Conservation (phyloP, 768 basidiomycete species). For the Pisolithus tinctorius region DNA sequence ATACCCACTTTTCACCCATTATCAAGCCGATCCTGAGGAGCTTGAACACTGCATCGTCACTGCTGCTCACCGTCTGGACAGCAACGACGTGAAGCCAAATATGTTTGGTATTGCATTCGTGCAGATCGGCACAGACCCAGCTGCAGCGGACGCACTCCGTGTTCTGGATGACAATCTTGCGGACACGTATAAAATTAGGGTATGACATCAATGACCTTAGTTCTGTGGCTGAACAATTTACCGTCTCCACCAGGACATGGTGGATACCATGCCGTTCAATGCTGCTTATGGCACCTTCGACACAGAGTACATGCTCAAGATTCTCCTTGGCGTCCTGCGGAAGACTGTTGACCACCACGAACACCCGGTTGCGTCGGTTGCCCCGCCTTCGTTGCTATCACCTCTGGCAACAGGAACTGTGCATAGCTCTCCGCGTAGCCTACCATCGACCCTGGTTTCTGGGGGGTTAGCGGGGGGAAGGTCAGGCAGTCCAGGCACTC, state of each 20-base stretch:
- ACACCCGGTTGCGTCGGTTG: not conserved
- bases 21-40: slow-evolving; percentile 21
- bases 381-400: slow-evolving; percentile 7
- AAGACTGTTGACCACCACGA: slow-evolving; percentile 10
- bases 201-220: not conserved
- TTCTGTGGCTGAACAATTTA: not conserved
- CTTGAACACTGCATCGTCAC: slow-evolving; percentile 27
- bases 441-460: too few relatives aligned
- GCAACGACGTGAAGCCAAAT: slow-evolving; percentile 25
- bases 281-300: slow-evolving; percentile 24
- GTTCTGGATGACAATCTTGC: slow-evolving; percentile 34
- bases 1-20: not conserved
- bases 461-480: too few relatives aligned
- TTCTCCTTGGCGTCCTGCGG: slow-evolving; percentile 23
- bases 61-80: slow-evolving; percentile 34
- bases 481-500: too few relatives aligned
- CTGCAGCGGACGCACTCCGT: slow-evolving; percentile 33
- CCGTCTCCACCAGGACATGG: slow-evolving; percentile 31
- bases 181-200: slow-evolving; percentile 25
- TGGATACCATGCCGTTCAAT: slow-evolving; percentile 39
- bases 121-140: slow-evolving; percentile 36
- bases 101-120: slow-evolving; percentile 42
- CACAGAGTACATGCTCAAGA: slow-evolving; percentile 31
- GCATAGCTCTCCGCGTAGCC: too few relatives aligned
- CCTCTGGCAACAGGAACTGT: not conserved